Conservation (phyloP, 345 rosid genomes). For the Punica granatum region DNA sequence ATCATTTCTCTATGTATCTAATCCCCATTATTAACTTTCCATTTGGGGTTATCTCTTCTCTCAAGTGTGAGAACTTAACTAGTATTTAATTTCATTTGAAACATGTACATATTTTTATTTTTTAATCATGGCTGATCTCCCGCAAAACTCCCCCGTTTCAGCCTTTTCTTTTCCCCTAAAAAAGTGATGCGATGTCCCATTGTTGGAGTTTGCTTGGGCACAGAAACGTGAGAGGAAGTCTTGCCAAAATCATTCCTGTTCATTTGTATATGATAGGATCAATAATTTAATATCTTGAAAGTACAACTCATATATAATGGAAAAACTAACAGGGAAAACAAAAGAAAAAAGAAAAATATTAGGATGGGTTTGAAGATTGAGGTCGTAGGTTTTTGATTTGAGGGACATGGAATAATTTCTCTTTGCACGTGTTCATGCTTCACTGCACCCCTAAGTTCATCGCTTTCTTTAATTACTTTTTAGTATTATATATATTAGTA, state of each 20-base stretch:
- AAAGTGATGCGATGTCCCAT: background rate
- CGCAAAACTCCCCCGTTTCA: background rate
- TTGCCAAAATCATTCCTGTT: conserved; percentile 3
- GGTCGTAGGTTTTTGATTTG: conserved; percentile 13
- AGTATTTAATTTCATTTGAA: no score
- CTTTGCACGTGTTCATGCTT: conserved; percentile 8
- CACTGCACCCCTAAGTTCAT: background rate
- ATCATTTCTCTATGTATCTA: no score
- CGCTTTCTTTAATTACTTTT: background rate
- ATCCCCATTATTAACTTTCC: no score
- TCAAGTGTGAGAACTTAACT: no score
- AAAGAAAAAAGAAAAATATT: background rate
- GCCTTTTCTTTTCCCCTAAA: background rate
- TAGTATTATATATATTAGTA: background rate
- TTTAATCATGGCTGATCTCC: no score
- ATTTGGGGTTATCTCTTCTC: no score
- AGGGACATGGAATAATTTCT: background rate
- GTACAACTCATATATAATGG: background rate
- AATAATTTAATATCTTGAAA: conserved; percentile 1
- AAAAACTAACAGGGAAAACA: background rate
- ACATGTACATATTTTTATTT: no score
- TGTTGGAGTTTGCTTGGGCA: conserved; percentile 3
- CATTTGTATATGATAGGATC: background rate
- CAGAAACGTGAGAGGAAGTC: background rate
- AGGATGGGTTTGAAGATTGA: conserved; percentile 2